Conservation (phyloP, 2,329 filamentous ascomycete species). For the Calonectria hongkongensis region DNA sequence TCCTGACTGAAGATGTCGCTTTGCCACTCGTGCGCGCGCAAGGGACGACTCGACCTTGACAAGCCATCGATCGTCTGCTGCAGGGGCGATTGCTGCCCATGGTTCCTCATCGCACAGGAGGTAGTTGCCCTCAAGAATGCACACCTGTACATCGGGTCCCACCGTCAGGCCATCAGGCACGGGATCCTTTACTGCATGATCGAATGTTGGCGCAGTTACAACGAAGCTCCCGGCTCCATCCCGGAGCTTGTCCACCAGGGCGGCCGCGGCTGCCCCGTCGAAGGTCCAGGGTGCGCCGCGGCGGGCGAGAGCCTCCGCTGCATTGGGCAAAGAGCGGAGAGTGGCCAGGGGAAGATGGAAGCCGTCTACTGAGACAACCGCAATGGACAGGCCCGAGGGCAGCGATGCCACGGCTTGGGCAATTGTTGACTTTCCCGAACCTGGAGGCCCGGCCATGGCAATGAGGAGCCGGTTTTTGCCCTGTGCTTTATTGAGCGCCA, state of each 20-base stretch:
- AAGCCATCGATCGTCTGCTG: slow-evolving; percentile 65
- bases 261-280: slow-evolving; percentile 51
- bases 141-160: slow-evolving; percentile 72
- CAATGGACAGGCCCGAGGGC: slow-evolving; percentile 43
- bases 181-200: slow-evolving; percentile 85
- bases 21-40: slow-evolving; percentile 61
- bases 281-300: slow-evolving; percentile 60
- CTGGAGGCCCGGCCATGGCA: slow-evolving; percentile 48
- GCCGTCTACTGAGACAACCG: slow-evolving; percentile 55
- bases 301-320: slow-evolving; percentile 55
- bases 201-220: slow-evolving; percentile 79
- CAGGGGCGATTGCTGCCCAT: slow-evolving; percentile 57
- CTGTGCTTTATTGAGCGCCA: slow-evolving; percentile 44
- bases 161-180: slow-evolving; percentile 79
- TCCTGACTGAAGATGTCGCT: slow-evolving; percentile 61
- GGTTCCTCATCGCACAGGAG: slow-evolving; percentile 56
- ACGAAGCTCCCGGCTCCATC: slow-evolving; percentile 40
- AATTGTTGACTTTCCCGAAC: slow-evolving; percentile 50
- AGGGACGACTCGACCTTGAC: slow-evolving; percentile 61
- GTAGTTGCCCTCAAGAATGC: slow-evolving; percentile 84
- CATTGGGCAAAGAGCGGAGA: slow-evolving; percentile 56
- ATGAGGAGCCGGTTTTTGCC: slow-evolving; percentile 46
- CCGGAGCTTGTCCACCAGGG: slow-evolving; percentile 47
- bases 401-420: slow-evolving; percentile 41
- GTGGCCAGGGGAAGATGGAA: slow-evolving; percentile 55